phyloP scores from a whole-genome alignment of 2,329 filamentous ascomycete genomes.

The Aspergillus sp. region DNA sequence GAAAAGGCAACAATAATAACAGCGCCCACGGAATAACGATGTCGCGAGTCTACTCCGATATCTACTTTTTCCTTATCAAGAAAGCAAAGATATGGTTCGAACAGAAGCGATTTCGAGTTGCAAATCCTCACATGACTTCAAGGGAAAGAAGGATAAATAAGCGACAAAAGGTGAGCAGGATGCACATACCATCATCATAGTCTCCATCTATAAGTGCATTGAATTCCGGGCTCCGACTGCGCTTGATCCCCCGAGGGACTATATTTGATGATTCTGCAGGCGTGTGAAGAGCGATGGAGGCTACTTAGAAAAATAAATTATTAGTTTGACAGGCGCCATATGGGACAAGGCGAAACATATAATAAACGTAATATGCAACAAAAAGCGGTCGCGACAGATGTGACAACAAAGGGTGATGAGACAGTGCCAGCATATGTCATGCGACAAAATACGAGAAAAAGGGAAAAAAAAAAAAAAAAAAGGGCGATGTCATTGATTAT shows the following conservation, averaged over 20 bases:
- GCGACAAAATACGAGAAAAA: slow-evolving; percentile 6
- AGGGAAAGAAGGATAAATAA: not conserved
- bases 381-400: not conserved
- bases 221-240: slow-evolving; percentile 67
- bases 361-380: not conserved
- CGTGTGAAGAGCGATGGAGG: slow-evolving; percentile 28
- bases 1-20: slow-evolving; percentile 28
- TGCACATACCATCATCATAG: slow-evolving; percentile 67
- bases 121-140: too few species aligned
- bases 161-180: slow-evolving; percentile 25
- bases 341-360: slow-evolving; percentile 12
- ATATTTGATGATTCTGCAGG: slow-evolving; percentile 41
- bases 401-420: not conserved
- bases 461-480: slow-evolving; percentile 42
- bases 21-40: slow-evolving; percentile 8
- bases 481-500: slow-evolving; percentile 40
- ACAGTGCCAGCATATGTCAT: not conserved
- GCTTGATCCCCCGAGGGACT: slow-evolving; percentile 65
- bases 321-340: slow-evolving; percentile 27
- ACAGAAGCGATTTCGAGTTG: not conserved
- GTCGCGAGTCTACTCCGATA: slow-evolving; percentile 17
- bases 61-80: not conserved
- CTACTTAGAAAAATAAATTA: slow-evolving; percentile 20
- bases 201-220: slow-evolving; percentile 53
- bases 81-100: not conserved